A percentile compares a stretch with the other conserved stretches of the same genome.
These are phyloP conservation scores for Exophiala sp. DNA, from an alignment of 2,329 filamentous ascomycete species.

Conservation along the genomic window DNA sequence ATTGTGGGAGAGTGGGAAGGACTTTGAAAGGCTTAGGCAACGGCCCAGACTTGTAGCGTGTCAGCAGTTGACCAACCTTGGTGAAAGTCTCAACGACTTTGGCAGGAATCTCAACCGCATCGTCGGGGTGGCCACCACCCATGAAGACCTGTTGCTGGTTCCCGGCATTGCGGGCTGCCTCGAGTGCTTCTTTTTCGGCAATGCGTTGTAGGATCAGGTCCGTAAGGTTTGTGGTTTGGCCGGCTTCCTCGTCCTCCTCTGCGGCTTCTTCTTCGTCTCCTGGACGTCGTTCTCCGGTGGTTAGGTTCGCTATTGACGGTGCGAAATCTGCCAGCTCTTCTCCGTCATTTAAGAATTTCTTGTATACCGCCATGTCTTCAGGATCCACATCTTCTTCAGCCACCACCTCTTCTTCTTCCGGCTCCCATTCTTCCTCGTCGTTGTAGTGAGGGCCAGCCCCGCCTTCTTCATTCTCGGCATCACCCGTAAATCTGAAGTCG, in stretches of 20 bases:
- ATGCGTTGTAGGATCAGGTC: slow-evolving; percentile 95
- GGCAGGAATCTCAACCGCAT: slow-evolving; percentile 79
- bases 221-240: slow-evolving; percentile 72
- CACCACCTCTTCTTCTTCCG: slow-evolving; percentile 55
- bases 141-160: slow-evolving; percentile 36
- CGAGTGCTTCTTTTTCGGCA: slow-evolving; percentile 75
- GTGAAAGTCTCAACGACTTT: slow-evolving; percentile 78
- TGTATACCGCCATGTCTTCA: slow-evolving; percentile 83
- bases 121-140: slow-evolving; percentile 61
- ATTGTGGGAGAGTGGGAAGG: slow-evolving; percentile 84
- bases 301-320: slow-evolving; percentile 29
- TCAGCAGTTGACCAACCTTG: slow-evolving; percentile 80
- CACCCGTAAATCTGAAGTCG: slow-evolving; percentile 65
- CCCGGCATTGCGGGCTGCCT: slow-evolving; percentile 35
- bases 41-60: slow-evolving; percentile 92
- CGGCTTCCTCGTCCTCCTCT: slow-evolving; percentile 45
- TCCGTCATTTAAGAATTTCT: slow-evolving; percentile 75
- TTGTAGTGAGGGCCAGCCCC: slow-evolving; percentile 56
- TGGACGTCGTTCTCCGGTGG: slow-evolving; percentile 29
- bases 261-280: slow-evolving; percentile 30
- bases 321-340: slow-evolving; percentile 40
- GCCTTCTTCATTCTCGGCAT: slow-evolving; percentile 41
- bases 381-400: slow-evolving; percentile 74
- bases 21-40: slow-evolving; percentile 98
- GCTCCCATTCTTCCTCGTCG: slow-evolving; percentile 69